Conservation (phyloP, 768 basidiomycete genomes). For the Rhodotorula sphaerocarpa region DNA sequence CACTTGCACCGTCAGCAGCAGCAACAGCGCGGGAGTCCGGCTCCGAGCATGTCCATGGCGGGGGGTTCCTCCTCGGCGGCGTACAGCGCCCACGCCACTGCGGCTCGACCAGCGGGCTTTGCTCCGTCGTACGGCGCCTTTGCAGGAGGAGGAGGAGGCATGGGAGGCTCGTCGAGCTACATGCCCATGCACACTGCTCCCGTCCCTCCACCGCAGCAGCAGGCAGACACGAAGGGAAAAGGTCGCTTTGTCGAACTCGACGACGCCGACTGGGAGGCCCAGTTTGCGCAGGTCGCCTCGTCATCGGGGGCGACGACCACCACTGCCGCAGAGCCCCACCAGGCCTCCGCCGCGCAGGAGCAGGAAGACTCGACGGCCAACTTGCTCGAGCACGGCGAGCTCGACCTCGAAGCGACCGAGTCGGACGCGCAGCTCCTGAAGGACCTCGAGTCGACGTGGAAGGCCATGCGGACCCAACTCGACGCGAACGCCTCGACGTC, state of each 20-base stretch:
- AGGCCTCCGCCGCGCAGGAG: not conserved
- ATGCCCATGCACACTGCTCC: not conserved
- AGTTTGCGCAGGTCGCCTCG: slow-evolving; percentile 28
- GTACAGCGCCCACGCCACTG: not conserved
- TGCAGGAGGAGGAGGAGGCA: slow-evolving; percentile 8
- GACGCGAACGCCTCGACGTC: not conserved
- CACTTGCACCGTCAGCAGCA: slow-evolving; percentile 36
- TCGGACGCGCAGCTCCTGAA: slow-evolving; percentile 32
- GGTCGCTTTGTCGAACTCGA: slow-evolving; percentile 46
- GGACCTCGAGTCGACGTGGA: slow-evolving; percentile 38
- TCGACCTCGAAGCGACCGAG: slow-evolving; percentile 23
- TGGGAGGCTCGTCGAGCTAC: not conserved
- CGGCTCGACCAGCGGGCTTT: slow-evolving; percentile 9
- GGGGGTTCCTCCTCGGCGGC: slow-evolving; percentile 35
- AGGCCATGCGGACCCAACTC: slow-evolving; percentile 25
- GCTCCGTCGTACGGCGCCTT: slow-evolving; percentile 25
- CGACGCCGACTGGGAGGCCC: slow-evolving; percentile 39
- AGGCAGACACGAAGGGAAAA: slow-evolving; percentile 56
- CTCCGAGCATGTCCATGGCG: not conserved
- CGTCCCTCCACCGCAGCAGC: not conserved
- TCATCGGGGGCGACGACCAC: too few species aligned
- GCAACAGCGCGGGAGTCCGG: slow-evolving; percentile 29
- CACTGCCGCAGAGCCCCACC: not conserved
- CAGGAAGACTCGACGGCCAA: slow-evolving; percentile 12
- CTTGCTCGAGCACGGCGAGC: slow-evolving; percentile 27